phyloP scores from a whole-genome alignment of 495 filamentous ascomycete species.

The Neurospora sp. region DNA sequence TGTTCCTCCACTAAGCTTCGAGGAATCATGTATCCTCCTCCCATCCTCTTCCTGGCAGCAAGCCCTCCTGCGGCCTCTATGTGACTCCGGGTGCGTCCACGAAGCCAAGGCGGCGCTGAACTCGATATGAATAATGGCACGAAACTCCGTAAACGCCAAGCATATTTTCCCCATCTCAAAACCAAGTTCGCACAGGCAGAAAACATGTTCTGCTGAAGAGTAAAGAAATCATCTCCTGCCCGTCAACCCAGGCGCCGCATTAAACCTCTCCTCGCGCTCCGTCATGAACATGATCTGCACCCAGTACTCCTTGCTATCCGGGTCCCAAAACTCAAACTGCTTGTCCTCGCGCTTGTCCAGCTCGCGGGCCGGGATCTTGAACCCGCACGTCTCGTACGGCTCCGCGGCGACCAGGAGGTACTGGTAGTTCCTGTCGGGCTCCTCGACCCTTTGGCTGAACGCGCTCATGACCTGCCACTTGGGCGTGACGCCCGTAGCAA shows the following conservation, averaged over 20 bases:
- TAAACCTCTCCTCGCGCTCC: constrained; percentile 92
- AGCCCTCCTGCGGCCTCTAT: background rate
- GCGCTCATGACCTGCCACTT: constrained; percentile 95
- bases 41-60: background rate
- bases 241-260: constrained; percentile 80
- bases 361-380: constrained; percentile 92
- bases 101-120: background rate
- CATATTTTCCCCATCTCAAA: background rate
- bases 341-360: constrained; percentile 78
- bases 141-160: background rate
- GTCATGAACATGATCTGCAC: constrained; percentile 99
- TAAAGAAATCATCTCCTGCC: constrained; percentile 24
- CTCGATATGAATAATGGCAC: background rate
- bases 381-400: constrained; percentile 93
- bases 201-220: background rate
- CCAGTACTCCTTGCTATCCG: constrained; percentile 95
- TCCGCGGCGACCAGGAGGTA: constrained; percentile 93
- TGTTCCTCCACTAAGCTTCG: background rate
- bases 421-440: constrained; percentile 87
- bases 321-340: constrained; percentile 93
- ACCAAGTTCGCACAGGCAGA: background rate
- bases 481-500: constrained; percentile 61
- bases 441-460: constrained; percentile 91
- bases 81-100: background rate
- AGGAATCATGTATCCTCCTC: background rate